Base-by-base conservation (phyloP, 83 land plant genomes). In the Picea mariana region DNA sequence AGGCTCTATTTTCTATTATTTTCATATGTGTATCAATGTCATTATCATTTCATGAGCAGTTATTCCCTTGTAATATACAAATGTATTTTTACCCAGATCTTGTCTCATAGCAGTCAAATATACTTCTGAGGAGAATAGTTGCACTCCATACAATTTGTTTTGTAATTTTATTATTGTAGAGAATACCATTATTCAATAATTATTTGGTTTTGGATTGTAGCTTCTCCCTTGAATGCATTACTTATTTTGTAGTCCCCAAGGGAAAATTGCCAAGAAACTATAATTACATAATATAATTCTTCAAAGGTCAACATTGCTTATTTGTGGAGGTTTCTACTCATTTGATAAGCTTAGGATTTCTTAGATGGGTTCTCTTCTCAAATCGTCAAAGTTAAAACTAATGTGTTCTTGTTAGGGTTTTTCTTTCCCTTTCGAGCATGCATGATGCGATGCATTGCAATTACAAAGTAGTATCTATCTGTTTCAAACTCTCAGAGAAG, bases 141-240 rank as follows among this genome's bases (percentile, higher is more conserved):
- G 11, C 27, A 3, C 52, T 59, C 12, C 55, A 47, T 59, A 12
- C 77, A 47, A 12, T 26, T 75, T 75, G 31, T 47, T 75, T 75
- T 55, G 49, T 75, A 44, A 38, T 75, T 75, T 47, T 49, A 47
- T 75, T 75, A 44, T 23, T 21, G n/a, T 75, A 47, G 59, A 42
- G 16, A 42, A 44, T 75, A 47, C 42, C 18, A 21, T 75, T 75
- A 23, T 75, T 75, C 13, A 18, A 59, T 75, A 13, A n/a, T 75
- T 75, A 21, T 47, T 49, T 75, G 77, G 58, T n/a, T 75, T 75
- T 47, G 12, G 26, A 75, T 75, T 75, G 26, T 75, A 11, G 77
- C 77, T 75, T 38, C n/a, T 75, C 77, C 77, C 59, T 47, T 75
- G 58, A 47, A 47, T 27, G 59, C 6, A 7, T 75, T 75, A 75